Base-by-base conservation (phyloP, 2,329 filamentous ascomycete genomes). In the Epicoccum sorghinum region DNA sequence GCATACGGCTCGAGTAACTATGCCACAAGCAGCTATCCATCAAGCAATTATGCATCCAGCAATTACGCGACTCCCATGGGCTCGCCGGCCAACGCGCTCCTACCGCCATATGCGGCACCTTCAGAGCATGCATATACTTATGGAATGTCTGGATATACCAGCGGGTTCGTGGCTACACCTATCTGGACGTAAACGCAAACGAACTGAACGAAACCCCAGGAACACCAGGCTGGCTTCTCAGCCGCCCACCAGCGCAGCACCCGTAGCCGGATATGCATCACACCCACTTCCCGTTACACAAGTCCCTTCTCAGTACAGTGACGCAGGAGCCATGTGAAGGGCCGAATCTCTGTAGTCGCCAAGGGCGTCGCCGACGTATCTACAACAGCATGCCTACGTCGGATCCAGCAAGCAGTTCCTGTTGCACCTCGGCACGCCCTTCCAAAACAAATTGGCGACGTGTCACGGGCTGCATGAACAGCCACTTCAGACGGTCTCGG, bases 191-290 rank as follows among this genome's bases (percentile, higher is more conserved):
- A 66, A 74, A 50, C 52, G 63, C 59, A 70, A 55, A 59, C 62
- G 70, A 69, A 72, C 74, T 76, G 73, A 76, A 75, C 69, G 65
- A 67, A 69, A 67, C 66, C 73, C 71, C 74, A 77, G 74, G 73
- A 71, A 74, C 57, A 65, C 62, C 52, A 60, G 65, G 57, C 59
- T 66, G 60, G 56, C 67, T 58, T 56, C 65, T 51, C 68, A 68
- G 59, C 64, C 64, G 49, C 58, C 65, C 44, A 57, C 64, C 51
- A 68, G 52, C 52, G 47, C 59, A 51, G 55, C 60, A 38, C 46
- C 55, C 33, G 53, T 62, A 41, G 50, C 57, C 35, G 58, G 61
- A 51, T 62, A 58, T 35, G 57, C 57, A 45, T 45, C 47, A 22
- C 66, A 65, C 25, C 32, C 59, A 45, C 59, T 59, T 32, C 59